Base-by-base conservation (phyloP, 2,329 filamentous ascomycete species). In the Neoscytalidium dimidiatum region DNA sequence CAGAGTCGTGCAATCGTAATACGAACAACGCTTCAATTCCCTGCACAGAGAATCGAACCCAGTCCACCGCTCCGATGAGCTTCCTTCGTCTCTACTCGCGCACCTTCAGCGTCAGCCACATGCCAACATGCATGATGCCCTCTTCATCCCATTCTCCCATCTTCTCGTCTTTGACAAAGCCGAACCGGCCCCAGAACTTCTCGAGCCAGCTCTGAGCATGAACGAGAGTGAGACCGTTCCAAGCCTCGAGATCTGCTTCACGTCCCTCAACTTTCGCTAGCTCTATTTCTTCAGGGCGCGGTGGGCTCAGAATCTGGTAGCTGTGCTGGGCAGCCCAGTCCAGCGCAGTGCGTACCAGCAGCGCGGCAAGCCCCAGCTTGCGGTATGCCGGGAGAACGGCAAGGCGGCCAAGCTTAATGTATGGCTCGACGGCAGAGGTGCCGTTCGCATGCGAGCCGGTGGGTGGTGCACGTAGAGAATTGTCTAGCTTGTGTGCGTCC, bases 331-430 rank as follows among this genome's bases (percentile, higher is more conserved):
- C 79, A 26, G 92, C 86, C 86, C 91, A 97, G n/a, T 80, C 77
- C 38, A 93, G 75, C 0, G 88, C 90, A 0, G 84, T 84, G 64
- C 87, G 84, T 70, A 96, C 86, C 26, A 97, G 80, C 64, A 88
- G 78, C 58, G 83, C 83, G 0, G 86, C 88, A 33, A 96, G 80
- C 11, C 87, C 86, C 67, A 84, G 82, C 0, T 88, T 86, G 31
- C 92, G 86, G 73, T 87, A 92, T 28, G 85, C 81, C 8, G 82
- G 79, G 14, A 91, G 69, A 0, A 95, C 89, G 0, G 92, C 91
- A 29, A 97, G 81, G 0, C 92, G 86, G 4, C 92, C 92, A 1
- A 97, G 79, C 78, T 94, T 96, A 68, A 96, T 82, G 76, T 94
- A 96, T 0, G 91, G 88, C 72, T 96, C 92, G 41, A 81, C 73